Evolutionary conservation across 2,329 filamentous ascomycete species (phyloP), one percentile per base, ranked within the genome.

Genomic region (Botrytis porri): DNA sequence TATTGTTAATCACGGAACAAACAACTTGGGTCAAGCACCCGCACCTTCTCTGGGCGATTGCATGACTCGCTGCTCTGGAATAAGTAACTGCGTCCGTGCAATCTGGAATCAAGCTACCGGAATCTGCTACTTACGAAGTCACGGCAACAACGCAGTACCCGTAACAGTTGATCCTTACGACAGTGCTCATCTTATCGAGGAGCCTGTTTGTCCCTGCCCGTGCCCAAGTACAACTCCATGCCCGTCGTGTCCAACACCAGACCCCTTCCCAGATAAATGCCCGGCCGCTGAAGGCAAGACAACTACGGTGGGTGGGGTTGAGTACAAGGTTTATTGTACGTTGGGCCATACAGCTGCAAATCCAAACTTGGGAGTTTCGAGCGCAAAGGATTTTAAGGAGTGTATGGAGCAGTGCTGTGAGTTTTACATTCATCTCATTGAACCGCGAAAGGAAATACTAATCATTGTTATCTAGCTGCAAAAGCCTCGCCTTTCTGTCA

Each of bases 361-460:
- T 57, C 35, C 65, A 9, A 57, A 57, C 65, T 57, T 69, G 48
- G 65, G 65, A 16, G 48, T 57, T 32, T 69, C 65, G 37, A 69
- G 65, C 6, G 48, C 65, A 57, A 69, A 57, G 12, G n/a, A 69
- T 32, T 69, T 69, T 25, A 69, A 69, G n/a, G 65, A 69, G 48
- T 69, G 65, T 35, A 69, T 69, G 65, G 65, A 69, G 37, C 65
- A 69, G n/a, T 69, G 65, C 37, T 69, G 65, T 69, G n/a, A 69
- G 65, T 69, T 25, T 12, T 10, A n/a, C 25, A 57, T 3, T 25
- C 14, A 43, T 20, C 14, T 29, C 41, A n/a, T 54, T 3, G 25
- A 8, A 32, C 61, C 5, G 18, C 22, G 29, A 18, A 29, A 45
- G 10, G 16, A 32, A 41, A 57, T 69, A 51, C 65, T 69, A 22